Conservation (phyloP, 1,139 yeast genomes). For the Protomyces arabidopsidicola region DNA sequence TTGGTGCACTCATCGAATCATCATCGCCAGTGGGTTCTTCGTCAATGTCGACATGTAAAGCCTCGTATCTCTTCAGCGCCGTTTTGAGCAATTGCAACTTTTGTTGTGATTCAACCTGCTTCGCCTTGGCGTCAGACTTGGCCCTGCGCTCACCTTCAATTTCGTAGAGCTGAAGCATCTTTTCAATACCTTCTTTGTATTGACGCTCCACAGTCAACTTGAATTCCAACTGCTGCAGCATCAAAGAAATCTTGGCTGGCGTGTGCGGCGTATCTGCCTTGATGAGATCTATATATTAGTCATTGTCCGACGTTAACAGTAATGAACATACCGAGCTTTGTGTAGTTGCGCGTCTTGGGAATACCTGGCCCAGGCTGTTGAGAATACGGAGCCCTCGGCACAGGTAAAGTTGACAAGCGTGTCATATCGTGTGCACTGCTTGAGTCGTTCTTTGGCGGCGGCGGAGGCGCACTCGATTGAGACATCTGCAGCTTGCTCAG, state of each 20-base stretch:
- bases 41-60: slow-evolving; percentile 71
- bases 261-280: slow-evolving; percentile 91
- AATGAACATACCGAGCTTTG: slow-evolving; percentile 32
- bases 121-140: slow-evolving; percentile 84
- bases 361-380: slow-evolving; percentile 11
- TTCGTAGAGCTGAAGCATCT: slow-evolving; percentile 75
- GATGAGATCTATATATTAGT: slow-evolving; percentile 52
- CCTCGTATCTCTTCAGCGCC: slow-evolving; percentile 80
- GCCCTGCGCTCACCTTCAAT: slow-evolving; percentile 86
- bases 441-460: slow-evolving; percentile 2
- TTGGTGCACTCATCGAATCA: slow-evolving; percentile 53
- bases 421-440: neutral
- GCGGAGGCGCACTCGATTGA: slow-evolving; percentile 3
- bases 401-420: slow-evolving; percentile 17
- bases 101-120: slow-evolving; percentile 75
- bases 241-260: slow-evolving; percentile 91
- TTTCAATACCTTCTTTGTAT: slow-evolving; percentile 86
- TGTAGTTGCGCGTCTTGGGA: slow-evolving; percentile 30
- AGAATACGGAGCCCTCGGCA: slow-evolving; percentile 21
- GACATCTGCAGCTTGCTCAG: slow-evolving; percentile 53
- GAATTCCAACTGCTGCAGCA: slow-evolving; percentile 90
- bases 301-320: neutral
- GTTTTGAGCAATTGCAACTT: slow-evolving; percentile 78
- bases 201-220: slow-evolving; percentile 90
- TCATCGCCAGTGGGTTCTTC: slow-evolving; percentile 45